Conservation (phyloP, 148 eudicot genomes). For the Vaccinium darrowii region DNA sequence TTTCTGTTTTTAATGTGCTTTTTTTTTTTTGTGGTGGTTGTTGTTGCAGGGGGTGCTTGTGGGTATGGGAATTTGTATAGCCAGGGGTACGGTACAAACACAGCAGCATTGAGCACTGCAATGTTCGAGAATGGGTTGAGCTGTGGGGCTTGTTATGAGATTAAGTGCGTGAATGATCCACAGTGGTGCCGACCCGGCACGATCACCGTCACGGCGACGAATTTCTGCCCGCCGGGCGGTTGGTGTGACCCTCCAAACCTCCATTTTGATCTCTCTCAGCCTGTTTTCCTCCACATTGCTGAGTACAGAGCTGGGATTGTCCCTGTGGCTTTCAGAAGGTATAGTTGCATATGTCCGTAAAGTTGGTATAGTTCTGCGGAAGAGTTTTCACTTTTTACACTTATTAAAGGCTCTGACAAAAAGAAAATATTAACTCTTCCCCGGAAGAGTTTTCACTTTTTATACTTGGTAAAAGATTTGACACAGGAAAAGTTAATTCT, state of each 20-base stretch:
- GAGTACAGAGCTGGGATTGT: conserved; percentile 59
- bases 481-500: no score
- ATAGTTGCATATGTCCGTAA: not conserved
- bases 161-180: conserved; percentile 42
- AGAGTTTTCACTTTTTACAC: no score
- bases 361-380: no score
- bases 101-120: conserved; percentile 56
- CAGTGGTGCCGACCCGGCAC: conserved; percentile 45
- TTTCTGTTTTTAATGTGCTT: not conserved
- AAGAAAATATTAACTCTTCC: no score
- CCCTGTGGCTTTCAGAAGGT: conserved; percentile 59
- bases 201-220: conserved; percentile 51
- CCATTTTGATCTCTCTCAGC: conserved; percentile 57
- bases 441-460: no score
- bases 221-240: conserved; percentile 60
- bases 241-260: conserved; percentile 55
- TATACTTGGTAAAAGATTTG: no score
- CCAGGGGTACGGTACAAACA: conserved; percentile 51
- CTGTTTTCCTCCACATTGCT: conserved; percentile 51
- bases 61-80: conserved; percentile 58
- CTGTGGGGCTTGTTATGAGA: conserved; percentile 47
- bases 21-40: not conserved
- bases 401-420: no score
- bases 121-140: conserved; percentile 50
- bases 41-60: conserved; percentile 50